Conservation (phyloP, 352 stramenopile genomes). For the Achlya hypogyna region DNA sequence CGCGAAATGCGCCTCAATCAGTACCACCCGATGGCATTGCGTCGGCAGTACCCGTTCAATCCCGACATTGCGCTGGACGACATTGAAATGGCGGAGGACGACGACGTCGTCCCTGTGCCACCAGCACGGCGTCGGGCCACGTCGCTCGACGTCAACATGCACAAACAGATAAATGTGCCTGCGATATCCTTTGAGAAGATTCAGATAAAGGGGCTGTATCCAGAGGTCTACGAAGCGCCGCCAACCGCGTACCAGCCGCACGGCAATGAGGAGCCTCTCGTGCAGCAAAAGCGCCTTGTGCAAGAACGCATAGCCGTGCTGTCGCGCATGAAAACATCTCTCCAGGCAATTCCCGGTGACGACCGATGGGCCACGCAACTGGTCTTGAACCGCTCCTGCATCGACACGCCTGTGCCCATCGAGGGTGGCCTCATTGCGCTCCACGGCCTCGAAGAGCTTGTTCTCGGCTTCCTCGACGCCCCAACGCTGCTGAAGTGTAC, state of each 20-base stretch:
- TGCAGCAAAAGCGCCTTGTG: conserved; percentile 30
- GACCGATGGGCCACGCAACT: not conserved
- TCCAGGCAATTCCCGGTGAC: not conserved
- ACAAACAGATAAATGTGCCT: not conserved
- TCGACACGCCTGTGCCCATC: not conserved
- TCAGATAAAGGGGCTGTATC: conserved; percentile 26
- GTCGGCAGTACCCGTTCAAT: not conserved
- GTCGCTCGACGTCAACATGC: not conserved
- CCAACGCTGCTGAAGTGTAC: conserved; percentile 38
- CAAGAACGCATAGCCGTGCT: not conserved
- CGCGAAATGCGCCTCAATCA: not conserved
- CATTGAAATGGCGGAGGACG: not conserved
- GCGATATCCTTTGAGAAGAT: not conserved
- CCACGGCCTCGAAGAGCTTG: conserved; percentile 44
- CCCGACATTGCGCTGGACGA: not conserved
- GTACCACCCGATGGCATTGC: not conserved
- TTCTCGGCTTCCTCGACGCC: conserved; percentile 46
- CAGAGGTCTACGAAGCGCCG: conserved; percentile 47
- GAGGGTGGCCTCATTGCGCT: conserved; percentile 40
- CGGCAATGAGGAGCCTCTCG: conserved; percentile 48
- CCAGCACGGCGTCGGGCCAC: not conserved
- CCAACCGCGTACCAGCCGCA: conserved; percentile 61
- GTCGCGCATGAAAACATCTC: not conserved
- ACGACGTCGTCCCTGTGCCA: not conserved
- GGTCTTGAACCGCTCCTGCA: not conserved